Evolutionary conservation across 179 eudicot species (phyloP).

Genomic region (Corrigiola litoralis): DNA sequence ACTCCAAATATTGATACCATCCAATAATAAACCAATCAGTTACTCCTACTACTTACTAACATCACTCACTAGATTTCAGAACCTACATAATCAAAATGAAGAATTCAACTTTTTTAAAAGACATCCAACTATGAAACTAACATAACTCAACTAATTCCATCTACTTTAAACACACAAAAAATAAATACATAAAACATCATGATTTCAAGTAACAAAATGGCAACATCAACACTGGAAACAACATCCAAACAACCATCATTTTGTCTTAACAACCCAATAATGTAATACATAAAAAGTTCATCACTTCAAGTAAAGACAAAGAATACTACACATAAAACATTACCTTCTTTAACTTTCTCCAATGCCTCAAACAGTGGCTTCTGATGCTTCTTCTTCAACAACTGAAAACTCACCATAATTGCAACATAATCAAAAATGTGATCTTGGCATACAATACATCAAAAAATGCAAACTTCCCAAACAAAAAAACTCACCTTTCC

Average conservation of each 20-base stretch:
- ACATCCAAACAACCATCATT: background rate
- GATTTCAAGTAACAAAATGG: too few relatives aligned
- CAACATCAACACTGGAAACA: background rate
- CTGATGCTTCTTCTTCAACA: slow-evolving; percentile 55
- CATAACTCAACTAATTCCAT: too few relatives aligned
- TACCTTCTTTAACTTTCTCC: slow-evolving; percentile 80
- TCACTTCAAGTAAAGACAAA: background rate
- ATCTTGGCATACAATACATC: background rate
- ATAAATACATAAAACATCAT: too few relatives aligned
- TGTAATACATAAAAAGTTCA: background rate
- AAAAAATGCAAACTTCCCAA: background rate
- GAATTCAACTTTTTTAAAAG: background rate
- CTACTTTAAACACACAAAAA: too few relatives aligned
- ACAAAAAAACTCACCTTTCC: slow-evolving; percentile 21
- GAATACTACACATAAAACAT: background rate
- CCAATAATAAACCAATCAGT: background rate
- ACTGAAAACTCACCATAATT: slow-evolving; percentile 31
- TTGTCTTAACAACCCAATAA: background rate
- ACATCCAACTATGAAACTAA: background rate
- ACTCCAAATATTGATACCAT: too few relatives aligned
- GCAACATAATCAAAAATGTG: background rate
- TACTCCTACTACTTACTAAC: background rate
- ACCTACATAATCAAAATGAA: background rate
- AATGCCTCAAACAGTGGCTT: slow-evolving; percentile 72
- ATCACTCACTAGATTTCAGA: background rate